A percentile compares a stretch with the other conserved stretches of the same genome.
These are phyloP conservation scores for Aspergillus ochraceus DNA, from an alignment of 2,329 filamentous ascomycete species.

Conservation along the genomic window DNA sequence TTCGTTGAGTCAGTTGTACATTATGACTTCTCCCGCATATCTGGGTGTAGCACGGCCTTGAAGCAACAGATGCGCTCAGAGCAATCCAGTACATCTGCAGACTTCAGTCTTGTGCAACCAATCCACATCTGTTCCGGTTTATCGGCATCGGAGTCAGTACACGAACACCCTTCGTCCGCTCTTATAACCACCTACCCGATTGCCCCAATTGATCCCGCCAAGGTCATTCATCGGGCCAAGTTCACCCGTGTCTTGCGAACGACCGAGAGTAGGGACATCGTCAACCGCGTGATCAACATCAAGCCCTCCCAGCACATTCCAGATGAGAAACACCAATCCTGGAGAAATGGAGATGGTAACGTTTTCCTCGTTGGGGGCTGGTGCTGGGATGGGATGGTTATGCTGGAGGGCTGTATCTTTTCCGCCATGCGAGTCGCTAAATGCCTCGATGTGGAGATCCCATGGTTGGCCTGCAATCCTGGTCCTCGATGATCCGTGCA, in stretches of 20 bases:
- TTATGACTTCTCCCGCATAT: slow-evolving; percentile 1
- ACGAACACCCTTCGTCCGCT: slow-evolving; percentile 52
- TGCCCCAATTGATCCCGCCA: slow-evolving; percentile 37
- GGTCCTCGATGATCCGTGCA: not conserved
- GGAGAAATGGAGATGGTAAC: slow-evolving; percentile 55
- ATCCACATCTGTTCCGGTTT: slow-evolving; percentile 29
- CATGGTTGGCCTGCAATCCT: slow-evolving; percentile 23
- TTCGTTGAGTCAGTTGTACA: not conserved
- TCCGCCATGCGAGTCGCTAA: slow-evolving; percentile 58
- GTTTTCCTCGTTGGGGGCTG: slow-evolving; percentile 60
- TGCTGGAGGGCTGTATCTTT: slow-evolving; percentile 61
- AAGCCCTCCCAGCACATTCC: not conserved
- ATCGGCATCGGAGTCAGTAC: slow-evolving; percentile 52
- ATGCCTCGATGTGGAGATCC: slow-evolving; percentile 51
- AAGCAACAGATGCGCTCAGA: not conserved
- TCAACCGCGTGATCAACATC: slow-evolving; percentile 48
- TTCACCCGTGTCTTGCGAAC: slow-evolving; percentile 58
- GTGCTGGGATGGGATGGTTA: slow-evolving; percentile 67
- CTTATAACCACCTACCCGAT: slow-evolving; percentile 57
- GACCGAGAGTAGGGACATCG: slow-evolving; percentile 47
- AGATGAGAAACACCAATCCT: slow-evolving; percentile 26
- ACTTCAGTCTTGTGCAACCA: slow-evolving; percentile 37
- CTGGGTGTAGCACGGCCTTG: slow-evolving; percentile 5
- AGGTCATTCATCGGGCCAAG: slow-evolving; percentile 46
- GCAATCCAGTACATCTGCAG: not conserved